Base-by-base conservation (phyloP, 2,329 filamentous ascomycete genomes). In the Neonectria sp. region DNA sequence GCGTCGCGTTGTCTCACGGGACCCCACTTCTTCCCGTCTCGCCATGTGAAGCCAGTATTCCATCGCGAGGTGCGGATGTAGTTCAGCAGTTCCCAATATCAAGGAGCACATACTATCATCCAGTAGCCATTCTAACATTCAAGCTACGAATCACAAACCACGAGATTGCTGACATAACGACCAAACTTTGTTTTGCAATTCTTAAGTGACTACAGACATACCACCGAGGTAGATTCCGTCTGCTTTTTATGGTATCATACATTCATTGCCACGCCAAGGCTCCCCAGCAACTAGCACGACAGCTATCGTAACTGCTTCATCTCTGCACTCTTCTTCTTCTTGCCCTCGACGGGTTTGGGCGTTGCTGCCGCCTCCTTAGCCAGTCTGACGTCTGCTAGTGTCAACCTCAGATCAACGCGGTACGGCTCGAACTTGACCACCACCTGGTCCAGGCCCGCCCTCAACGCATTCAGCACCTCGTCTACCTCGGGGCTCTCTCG, bases 361-460 rank as follows among this genome's bases (percentile, higher is more conserved):
- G 75, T 78, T 15, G 74, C 77, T n/a, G 83, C 82, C 13, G 91
- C 91, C 77, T 94, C 91, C 78, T 87, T 91, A 5, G 94, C 95
- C 63, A 92, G 82, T 73, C 91, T 86, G 72, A 97, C 84, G 74
- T 98, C 95, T 62, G 87, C 86, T 68, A 87, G 85, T 45, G 86
- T 91, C 70, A 98, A 82, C 52, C 92, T 89, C 72, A 97, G 83
- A 68, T 93, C 90, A 40, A 84, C 82, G 70, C 91, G 87, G 79
- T 95, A 98, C 64, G 89, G 88, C 64, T 91, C 92, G 81, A 97
- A 98, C 25, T 87, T 89, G 12, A 82, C 78, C 40, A 98, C 74
- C 5, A 98, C 84, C 63, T 90, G 87, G 48, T 84, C 83, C 52
- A 98, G 82, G 1, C 90, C 90, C 4, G 82, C 83, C 77, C 89